These are phyloP conservation scores for Suhomyces kilbournensis DNA, from an alignment of 805 yeast genomes.

Conservation along the genomic window DNA sequence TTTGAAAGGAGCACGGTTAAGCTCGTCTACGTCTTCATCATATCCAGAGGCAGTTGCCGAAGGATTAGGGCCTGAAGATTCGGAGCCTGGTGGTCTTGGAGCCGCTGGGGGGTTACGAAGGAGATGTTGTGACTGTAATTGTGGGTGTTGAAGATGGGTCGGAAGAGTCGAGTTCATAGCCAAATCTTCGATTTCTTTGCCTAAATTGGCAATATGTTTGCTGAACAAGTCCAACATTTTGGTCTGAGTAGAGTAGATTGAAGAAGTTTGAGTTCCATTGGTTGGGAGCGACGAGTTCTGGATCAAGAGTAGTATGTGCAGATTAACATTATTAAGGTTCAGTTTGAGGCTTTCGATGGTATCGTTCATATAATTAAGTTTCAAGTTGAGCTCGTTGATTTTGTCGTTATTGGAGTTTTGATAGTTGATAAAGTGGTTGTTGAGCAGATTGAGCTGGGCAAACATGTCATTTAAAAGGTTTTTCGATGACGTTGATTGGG, in stretches of 20 bases:
- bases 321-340: slow-evolving; percentile 14
- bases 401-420: slow-evolving; percentile 18
- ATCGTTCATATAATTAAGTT: slow-evolving; percentile 12
- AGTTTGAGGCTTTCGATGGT: slow-evolving; percentile 10
- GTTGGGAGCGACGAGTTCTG: slow-evolving; percentile 4
- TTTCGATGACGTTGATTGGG: neutral
- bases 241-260: slow-evolving; percentile 1
- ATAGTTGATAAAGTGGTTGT: slow-evolving; percentile 14
- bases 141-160: neutral
- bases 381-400: slow-evolving; percentile 18
- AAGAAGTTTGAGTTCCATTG: neutral
- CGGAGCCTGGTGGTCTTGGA: neutral
- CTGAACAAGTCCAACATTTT: slow-evolving; percentile 19
- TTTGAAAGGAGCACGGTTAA: slow-evolving; percentile 5
- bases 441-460: slow-evolving; percentile 15
- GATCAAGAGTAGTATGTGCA: slow-evolving; percentile 7
- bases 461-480: slow-evolving; percentile 8
- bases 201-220: slow-evolving; percentile 16
- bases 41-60: neutral
- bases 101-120: neutral
- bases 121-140: slow-evolving; percentile 3
- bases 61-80: neutral
- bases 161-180: slow-evolving; percentile 1
- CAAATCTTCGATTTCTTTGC: slow-evolving; percentile 21
- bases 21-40: slow-evolving; percentile 4